Evolutionary conservation across 352 stramenopile species (phyloP), one percentile per base, ranked within the genome.

Genomic region (Phytophthora parvispora): DNA sequence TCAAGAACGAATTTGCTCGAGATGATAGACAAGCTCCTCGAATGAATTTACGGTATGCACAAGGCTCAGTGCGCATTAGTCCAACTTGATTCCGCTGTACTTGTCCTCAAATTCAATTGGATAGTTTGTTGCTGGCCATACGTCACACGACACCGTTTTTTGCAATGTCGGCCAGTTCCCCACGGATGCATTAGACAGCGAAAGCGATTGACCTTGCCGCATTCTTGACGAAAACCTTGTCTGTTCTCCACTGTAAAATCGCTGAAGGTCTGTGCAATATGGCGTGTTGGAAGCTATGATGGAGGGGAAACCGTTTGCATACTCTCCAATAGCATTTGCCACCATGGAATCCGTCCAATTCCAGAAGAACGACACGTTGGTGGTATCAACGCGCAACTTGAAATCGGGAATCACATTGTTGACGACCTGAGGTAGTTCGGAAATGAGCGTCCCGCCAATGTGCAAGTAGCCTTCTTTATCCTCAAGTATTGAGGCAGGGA

Each of bases 301-400:
- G 6, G 38, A 22, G 15, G 9, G 31, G 31, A 38, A 38, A n/a
- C 24, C 47, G 24, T 58, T 9, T 24, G 18, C 27, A 7, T 34
- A 29, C 4, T 43, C 13, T 22, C 38, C 36, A 7, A 20, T 45
- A 8, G 28, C 34, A 34, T 53, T 58, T 22, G n/a, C 27, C 29
- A 66, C 48, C 27, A 71, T 31, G 3, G 52, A 45, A 25, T 72
- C 68, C 18, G 64, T 65, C 68, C 62, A 76, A 36, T 43, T 38
- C 62, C 57, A 72, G 42, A 76, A 67, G 43, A 50, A 63, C 2
- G 68, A 76, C 1, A 72, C 34, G 4, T 62, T 62, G 2, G 63
- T 76, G 48, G 62, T 64, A 20, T 48, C 43, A 3, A 76, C 18
- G 10, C 58, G 60, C 6, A 76, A 25, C 32, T 52, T 42, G 12